These are phyloP conservation scores for Clitocybe nebularis DNA, from an alignment of 1,284 basidiomycete genomes.

Conservation along the genomic window DNA sequence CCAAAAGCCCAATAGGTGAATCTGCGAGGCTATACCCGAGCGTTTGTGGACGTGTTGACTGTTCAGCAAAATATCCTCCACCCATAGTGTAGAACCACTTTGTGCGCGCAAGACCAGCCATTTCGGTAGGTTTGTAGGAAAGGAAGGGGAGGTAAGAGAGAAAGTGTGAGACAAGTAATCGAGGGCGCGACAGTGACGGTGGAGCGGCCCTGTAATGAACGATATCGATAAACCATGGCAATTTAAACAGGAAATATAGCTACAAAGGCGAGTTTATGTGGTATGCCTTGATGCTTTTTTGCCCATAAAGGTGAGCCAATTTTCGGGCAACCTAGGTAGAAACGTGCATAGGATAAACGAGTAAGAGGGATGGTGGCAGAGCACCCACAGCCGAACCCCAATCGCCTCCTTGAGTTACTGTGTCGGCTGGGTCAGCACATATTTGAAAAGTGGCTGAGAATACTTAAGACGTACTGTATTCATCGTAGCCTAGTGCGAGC, in stretches of 20 bases:
- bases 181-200: slow-evolving; percentile 11
- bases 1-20: slow-evolving; percentile 54
- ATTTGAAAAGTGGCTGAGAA: too few species aligned
- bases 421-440: too few species aligned
- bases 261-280: slow-evolving; percentile 28
- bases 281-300: slow-evolving; percentile 28
- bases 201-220: slow-evolving; percentile 3
- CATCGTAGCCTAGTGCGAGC: slow-evolving; percentile 40
- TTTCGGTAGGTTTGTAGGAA: slow-evolving; percentile 28
- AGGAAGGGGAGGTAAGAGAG: slow-evolving; percentile 15
- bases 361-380: not conserved
- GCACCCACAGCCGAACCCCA: slow-evolving; percentile 37
- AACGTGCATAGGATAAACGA: slow-evolving; percentile 12
- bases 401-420: slow-evolving; percentile 47
- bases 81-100: slow-evolving; percentile 29
- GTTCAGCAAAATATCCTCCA: slow-evolving; percentile 39
- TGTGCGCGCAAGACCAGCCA: slow-evolving; percentile 29
- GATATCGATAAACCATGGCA: not conserved
- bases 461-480: slow-evolving; percentile 36
- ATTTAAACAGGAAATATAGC: slow-evolving; percentile 13
- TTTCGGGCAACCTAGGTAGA: slow-evolving; percentile 39
- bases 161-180: slow-evolving; percentile 16
- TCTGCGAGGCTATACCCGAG: slow-evolving; percentile 53
- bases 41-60: slow-evolving; percentile 50
- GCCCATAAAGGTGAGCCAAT: slow-evolving; percentile 39